Conservation (phyloP, 2,329 filamentous ascomycete genomes). For the Pestalotiopsis sp. region DNA sequence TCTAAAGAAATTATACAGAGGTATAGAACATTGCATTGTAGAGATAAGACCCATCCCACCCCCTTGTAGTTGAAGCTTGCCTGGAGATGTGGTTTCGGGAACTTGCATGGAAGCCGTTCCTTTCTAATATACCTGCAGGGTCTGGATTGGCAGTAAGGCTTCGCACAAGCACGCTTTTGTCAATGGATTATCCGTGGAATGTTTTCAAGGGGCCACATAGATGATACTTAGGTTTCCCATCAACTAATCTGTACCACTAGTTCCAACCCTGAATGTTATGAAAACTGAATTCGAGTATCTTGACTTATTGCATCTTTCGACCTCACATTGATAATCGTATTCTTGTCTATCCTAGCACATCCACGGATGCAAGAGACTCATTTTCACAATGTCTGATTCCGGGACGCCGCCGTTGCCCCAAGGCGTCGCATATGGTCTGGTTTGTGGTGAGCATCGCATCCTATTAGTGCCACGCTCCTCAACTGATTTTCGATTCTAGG, state of each 20-base stretch:
- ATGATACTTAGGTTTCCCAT: too few species aligned
- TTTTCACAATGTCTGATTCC: constrained; percentile 6
- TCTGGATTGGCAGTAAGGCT: too few species aligned
- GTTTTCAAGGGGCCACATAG: too few species aligned
- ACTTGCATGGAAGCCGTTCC: neutral
- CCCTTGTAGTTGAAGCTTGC: neutral
- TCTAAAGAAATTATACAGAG: neutral
- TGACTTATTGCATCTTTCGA: too few species aligned
- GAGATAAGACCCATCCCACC: neutral
- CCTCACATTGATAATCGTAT: too few species aligned
- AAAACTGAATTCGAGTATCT: too few species aligned
- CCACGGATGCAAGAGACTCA: neutral
- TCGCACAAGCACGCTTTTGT: too few species aligned
- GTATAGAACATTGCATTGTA: neutral
- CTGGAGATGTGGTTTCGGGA: neutral
- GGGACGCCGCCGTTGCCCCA: constrained; percentile 14
- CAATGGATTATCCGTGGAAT: too few species aligned
- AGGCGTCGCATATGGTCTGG: constrained; percentile 15
- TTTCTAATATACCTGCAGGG: neutral
- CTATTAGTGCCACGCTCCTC: neutral
- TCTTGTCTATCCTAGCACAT: neutral
- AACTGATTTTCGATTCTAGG: neutral
- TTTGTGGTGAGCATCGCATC: constrained; percentile 5
- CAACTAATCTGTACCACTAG: too few species aligned
- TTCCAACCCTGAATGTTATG: too few species aligned